phyloP scores from a whole-genome alignment of 495 filamentous ascomycete genomes.

The Melanomma pulvis-pyrius region DNA sequence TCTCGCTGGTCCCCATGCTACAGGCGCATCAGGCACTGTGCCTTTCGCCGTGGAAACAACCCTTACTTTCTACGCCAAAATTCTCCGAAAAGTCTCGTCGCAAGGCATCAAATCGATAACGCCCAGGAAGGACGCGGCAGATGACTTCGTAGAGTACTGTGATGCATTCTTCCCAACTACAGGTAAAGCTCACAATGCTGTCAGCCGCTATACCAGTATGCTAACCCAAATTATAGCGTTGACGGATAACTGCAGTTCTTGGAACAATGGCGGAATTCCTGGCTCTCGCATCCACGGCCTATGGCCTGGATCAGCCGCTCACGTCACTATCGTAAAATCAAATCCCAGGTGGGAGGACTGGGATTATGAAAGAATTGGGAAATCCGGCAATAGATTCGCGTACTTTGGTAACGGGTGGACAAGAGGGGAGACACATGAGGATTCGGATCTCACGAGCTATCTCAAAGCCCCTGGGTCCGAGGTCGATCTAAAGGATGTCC shows the following conservation, averaged over 20 bases:
- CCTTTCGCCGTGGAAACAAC: conserved; percentile 60
- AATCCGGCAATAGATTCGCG: conserved; percentile 58
- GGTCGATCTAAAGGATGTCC: conserved; percentile 52
- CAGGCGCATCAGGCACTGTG: conserved; percentile 56
- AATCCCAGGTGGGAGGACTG: conserved; percentile 74
- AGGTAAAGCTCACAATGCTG: conserved; percentile 41
- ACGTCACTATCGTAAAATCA: conserved; percentile 57
- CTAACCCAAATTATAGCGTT: conserved; percentile 34
- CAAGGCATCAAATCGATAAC: conserved; percentile 65
- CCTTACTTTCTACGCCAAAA: conserved; percentile 62
- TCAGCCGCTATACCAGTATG: neutral
- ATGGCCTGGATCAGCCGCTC: conserved; percentile 67
- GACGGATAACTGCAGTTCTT: conserved; percentile 66
- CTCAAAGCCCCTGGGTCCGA: conserved; percentile 42
- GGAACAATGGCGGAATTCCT: conserved; percentile 68
- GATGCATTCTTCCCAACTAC: conserved; percentile 65
- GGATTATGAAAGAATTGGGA: conserved; percentile 61
- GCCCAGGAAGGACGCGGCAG: conserved; percentile 57
- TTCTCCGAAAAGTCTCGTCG: conserved; percentile 63
- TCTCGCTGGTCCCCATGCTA: conserved; percentile 54
- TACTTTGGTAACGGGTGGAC: conserved; percentile 64
- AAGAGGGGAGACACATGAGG: conserved; percentile 45
- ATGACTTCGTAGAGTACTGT: conserved; percentile 65
- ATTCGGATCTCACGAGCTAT: conserved; percentile 55
- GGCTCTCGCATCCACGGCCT: conserved; percentile 62